These are phyloP conservation scores for Sporothrix schenckii DNA, from an alignment of 2,329 filamentous ascomycete species.

Conservation along the genomic window DNA sequence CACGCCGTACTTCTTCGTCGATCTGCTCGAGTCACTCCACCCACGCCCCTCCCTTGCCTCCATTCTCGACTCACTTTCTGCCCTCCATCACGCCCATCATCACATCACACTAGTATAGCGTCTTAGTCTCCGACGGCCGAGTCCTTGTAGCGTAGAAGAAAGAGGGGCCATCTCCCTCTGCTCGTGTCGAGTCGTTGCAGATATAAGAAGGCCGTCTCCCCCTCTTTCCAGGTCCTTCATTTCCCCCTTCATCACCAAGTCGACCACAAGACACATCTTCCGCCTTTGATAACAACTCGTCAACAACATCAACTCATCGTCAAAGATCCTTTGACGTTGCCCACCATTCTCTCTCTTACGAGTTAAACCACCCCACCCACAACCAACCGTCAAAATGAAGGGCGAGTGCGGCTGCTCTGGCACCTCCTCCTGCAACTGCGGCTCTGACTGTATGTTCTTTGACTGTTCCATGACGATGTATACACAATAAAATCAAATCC, in stretches of 20 bases:
- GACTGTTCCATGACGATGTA: neutral
- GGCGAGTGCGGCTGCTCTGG: conserved; percentile 47
- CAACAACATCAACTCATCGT: neutral
- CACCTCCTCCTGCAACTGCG: conserved; percentile 43
- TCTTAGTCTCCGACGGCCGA: neutral
- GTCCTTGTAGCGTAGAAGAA: conserved; percentile 13
- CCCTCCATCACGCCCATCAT: neutral
- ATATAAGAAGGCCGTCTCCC: neutral
- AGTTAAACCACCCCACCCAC: conserved; percentile 33
- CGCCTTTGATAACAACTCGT: neutral
- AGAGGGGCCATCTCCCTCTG: neutral
- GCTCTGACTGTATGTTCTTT: conserved; percentile 34
- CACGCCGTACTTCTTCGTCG: neutral
- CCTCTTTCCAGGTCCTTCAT: neutral
- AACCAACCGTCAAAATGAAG: conserved; percentile 43
- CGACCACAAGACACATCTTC: neutral
- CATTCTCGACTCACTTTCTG: too few relatives aligned
- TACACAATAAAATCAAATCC: conserved; percentile 21
- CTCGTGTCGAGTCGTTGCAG: neutral
- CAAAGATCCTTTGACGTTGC: conserved; percentile 25
- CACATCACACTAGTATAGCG: conserved; percentile 14
- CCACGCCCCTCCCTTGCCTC: conserved; percentile 2
- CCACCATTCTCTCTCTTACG: conserved; percentile 35
- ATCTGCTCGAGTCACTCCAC: conserved; percentile 24
- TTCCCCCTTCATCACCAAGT: conserved; percentile 1